Evolutionary conservation across 2,329 filamentous ascomycete genomes (phyloP), one percentile per base, ranked within the genome.

Genomic region (Penicillium sp.): DNA sequence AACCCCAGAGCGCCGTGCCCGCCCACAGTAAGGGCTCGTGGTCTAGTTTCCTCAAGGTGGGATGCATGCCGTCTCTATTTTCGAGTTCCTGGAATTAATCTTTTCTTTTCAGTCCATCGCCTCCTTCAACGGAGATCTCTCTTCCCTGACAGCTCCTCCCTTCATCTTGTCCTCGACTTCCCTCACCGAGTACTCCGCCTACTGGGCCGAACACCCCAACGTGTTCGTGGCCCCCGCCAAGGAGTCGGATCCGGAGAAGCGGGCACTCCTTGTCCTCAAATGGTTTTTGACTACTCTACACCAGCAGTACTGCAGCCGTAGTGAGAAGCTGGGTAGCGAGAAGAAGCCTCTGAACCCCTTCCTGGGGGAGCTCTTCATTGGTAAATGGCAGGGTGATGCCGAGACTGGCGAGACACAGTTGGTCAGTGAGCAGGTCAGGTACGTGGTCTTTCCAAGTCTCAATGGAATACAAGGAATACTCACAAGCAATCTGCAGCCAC

Each of bases 331-430:
- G 61, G 92, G 91, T 48, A 94, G 91, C 69, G 93, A 97, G 81
- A 97, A 97, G 85, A 99, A 97, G 81, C 93, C 93, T 2, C 78
- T 99, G 56, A 97, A 99, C 71, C 94, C 94, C 0, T 97, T 99
- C 77, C 78, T 99, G 33, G 93, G 93, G 54, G 93, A 99, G 79
- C 83, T 97, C 31, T 97, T 97, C 77, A 76, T 97, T 26, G 94
- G 93, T 23, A 89, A 87, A 67, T 99, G 94, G 94, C 49, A 54
- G n/a, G 49, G 96, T 69, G 82, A 85, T 45, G 85, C 66, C 25
- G 72, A 76, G 12, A 66, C 85, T 51, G 93, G 93, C 54, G 88
- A 86, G 46, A 97, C 94, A 26, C 85, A 89, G 65, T 82, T 99
- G 62, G 83, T 96, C 67, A 96, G 91, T 69, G 93, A 97, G 79